A percentile compares a stretch with the other conserved stretches of the same genome.
phyloP scores from a whole-genome alignment of 2,329 filamentous ascomycete genomes.

The Aspergillus cejpii region DNA sequence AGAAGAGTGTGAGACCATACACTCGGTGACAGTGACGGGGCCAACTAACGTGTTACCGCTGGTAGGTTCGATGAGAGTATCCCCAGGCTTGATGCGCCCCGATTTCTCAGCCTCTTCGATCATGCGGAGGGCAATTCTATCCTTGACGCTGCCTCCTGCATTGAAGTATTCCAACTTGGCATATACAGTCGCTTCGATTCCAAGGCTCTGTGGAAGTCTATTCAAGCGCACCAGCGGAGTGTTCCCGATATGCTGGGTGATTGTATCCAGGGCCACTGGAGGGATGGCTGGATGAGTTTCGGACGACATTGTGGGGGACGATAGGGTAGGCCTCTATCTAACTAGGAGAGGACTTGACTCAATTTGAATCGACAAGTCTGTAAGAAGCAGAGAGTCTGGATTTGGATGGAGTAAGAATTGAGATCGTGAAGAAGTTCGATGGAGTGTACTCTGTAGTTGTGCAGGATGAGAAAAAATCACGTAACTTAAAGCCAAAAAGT shows the following conservation, averaged over 20 bases:
- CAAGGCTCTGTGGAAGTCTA: conserved; percentile 82
- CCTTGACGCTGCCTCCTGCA: conserved; percentile 88
- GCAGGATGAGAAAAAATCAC: background rate
- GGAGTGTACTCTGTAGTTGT: too few relatives aligned
- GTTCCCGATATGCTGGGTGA: conserved; percentile 86
- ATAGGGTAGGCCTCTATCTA: background rate
- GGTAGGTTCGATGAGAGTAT: conserved; percentile 95
- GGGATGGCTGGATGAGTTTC: conserved; percentile 47
- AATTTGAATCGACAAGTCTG: background rate
- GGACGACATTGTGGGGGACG: conserved; percentile 40
- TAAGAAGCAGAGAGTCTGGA: background rate
- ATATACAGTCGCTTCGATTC: conserved; percentile 82
- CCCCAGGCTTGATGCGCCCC: conserved; percentile 91
- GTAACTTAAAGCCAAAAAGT: too few relatives aligned
- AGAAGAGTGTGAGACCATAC: background rate
- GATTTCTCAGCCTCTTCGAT: conserved; percentile 88
- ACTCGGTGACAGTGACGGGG: background rate
- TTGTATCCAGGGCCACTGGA: conserved; percentile 56
- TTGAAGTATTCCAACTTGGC: conserved; percentile 92
- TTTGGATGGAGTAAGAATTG: background rate
- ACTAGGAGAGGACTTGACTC: background rate
- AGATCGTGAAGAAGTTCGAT: background rate
- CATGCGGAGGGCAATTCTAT: conserved; percentile 94
- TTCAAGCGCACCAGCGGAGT: conserved; percentile 93
- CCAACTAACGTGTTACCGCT: conserved; percentile 73